Base-by-base conservation (phyloP, 805 yeast genomes). In the Kuraishia capsulata region DNA sequence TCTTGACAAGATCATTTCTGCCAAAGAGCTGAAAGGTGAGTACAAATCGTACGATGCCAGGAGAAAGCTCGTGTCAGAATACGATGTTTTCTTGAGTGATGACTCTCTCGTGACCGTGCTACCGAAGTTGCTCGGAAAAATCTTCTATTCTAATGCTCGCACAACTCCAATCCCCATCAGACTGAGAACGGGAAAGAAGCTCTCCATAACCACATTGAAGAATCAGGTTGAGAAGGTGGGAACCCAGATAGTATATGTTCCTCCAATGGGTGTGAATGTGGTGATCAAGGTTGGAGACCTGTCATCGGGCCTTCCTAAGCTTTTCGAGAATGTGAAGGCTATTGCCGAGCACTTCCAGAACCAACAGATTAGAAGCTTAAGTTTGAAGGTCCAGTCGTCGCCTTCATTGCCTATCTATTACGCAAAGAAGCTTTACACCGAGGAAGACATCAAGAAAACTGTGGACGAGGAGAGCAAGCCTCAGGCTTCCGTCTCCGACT, bases 31-130 rank as follows among this genome's bases (percentile, higher is more conserved):
- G 45, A 86, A 86, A 58, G 84, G 88, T 25, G 82, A 81, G 43
- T 90, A 78, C 69, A 87, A 87, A 63, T 76, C 85, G n/a, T 92
- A 65, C 51, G 97, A 92, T 60, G 80, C 88, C 42, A 79, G 88
- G 58, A 78, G 97, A 57, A 80, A 78, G 44, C 74, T 92, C 43
- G 60, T 71, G 32, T 57, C 68, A 13, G 78, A 76, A 42, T 84
- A 74, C 54, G 95, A 88, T 50, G 47, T 87, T 43, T 85, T 92
- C 58, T 55, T 92, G 32, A 80, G 86, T 38, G 98, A 92, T 61
- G 96, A 88, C 44, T 78, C 81, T 28, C 66, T 90, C 34, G 67
- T 87, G 39, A 76, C 88, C 21, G 67, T 84, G 42, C 69, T 92
- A 61, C 98, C 98, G 35, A 76, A 79, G 49, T 62, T 84, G 28